A percentile compares a stretch with the other conserved stretches of the same genome.
Evolutionary conservation across 441 rosid genomes (phyloP).

Genomic region (Arabidopsis lyrata): DNA sequence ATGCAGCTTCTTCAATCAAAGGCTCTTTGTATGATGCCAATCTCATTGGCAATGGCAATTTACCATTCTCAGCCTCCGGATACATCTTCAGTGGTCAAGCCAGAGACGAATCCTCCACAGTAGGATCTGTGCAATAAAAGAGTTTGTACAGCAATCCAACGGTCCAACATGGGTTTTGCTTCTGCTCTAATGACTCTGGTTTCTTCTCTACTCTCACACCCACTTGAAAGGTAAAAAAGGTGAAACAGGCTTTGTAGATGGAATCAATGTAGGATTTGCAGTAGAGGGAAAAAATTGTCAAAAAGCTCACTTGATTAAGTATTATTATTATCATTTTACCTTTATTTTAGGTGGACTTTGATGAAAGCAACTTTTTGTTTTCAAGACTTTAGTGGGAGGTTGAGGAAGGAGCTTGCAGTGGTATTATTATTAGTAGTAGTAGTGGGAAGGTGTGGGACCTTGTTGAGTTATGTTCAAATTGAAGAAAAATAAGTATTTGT

Average conservation of each 20-base stretch:
- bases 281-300: conserved; percentile 56
- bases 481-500: conserved; percentile 22
- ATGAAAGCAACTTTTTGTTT: conserved; percentile 63
- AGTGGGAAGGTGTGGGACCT: conserved; percentile 81
- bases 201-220: conserved; percentile 10
- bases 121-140: conserved; percentile 44
- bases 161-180: conserved; percentile 40
- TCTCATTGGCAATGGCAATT: conserved; percentile 90
- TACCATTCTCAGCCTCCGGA: conserved; percentile 85
- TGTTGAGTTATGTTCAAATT: conserved; percentile 43
- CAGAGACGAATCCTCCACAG: conserved; percentile 71
- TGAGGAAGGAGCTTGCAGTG: conserved; percentile 37
- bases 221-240: conserved; percentile 52
- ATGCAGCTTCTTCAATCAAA: conserved; percentile 99
- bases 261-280: conserved; percentile 50
- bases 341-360: conserved; percentile 64
- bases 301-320: conserved; percentile 57
- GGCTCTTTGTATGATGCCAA: conserved; percentile 98
- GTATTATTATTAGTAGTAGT: conserved; percentile 33
- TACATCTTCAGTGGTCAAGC: conserved; percentile 69
- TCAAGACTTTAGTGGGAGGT: conserved; percentile 53
- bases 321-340: conserved; percentile 47
- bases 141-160: conserved; percentile 47
- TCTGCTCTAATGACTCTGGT: conserved; percentile 20
- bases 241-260: conserved; percentile 55